Conservation (phyloP, 805 yeast genomes). For the Saccharomycopsis sp. region DNA sequence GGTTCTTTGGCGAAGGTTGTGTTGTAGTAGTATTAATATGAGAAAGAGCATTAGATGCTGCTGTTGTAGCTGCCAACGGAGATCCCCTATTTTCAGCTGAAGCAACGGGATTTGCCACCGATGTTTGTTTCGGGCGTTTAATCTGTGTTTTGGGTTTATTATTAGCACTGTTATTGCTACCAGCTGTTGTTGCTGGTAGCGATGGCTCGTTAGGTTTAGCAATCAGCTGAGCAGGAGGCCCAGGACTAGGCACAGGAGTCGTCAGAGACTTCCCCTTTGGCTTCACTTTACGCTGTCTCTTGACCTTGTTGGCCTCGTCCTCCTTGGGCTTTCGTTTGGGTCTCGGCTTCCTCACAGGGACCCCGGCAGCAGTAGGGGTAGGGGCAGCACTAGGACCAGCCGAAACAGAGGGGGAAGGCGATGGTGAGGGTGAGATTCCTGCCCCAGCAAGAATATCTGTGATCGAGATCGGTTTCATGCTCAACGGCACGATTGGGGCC, state of each 20-base stretch:
- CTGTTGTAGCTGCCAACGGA: background rate
- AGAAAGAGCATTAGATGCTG: no score
- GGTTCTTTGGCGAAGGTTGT: background rate
- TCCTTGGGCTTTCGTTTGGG: background rate
- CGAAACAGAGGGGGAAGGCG: background rate
- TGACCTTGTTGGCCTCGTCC: background rate
- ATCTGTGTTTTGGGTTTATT: background rate
- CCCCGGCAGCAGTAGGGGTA: background rate
- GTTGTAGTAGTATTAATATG: background rate
- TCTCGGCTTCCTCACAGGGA: background rate
- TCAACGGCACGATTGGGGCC: background rate
- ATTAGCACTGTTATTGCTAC: background rate
- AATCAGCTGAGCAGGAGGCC: background rate
- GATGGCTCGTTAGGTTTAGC: no score
- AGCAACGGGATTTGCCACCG: background rate
- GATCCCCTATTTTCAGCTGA: no score
- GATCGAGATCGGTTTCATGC: background rate
- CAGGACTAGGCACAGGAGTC: background rate
- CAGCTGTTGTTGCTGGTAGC: background rate
- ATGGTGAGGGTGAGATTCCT: background rate
- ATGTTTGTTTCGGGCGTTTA: background rate
- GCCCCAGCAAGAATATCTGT: background rate
- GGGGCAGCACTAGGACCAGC: background rate
- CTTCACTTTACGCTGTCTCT: background rate
- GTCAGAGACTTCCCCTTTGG: background rate